phyloP scores from a whole-genome alignment of 768 basidiomycete species.

The Mycena leptocephala region DNA sequence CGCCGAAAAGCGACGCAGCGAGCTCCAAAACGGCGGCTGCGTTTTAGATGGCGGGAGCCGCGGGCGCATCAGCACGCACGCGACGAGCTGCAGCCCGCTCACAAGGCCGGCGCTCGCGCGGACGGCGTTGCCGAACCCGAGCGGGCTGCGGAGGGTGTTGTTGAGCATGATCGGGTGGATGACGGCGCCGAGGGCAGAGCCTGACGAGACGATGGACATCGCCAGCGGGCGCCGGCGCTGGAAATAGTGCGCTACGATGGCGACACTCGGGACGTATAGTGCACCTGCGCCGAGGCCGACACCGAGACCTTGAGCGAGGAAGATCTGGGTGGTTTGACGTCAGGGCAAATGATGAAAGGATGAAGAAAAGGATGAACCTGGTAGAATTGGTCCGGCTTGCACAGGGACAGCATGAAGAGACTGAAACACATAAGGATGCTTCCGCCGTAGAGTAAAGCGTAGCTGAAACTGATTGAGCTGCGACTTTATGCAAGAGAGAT shows the following conservation, averaged over 20 bases:
- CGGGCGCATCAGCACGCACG: slow-evolving; percentile 58
- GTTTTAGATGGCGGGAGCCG: slow-evolving; percentile 51
- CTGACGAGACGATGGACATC: neutral
- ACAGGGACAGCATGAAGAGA: slow-evolving; percentile 64
- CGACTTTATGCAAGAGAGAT: neutral
- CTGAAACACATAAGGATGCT: slow-evolving; percentile 54
- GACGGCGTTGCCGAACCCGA: slow-evolving; percentile 60
- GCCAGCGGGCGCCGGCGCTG: slow-evolving; percentile 1
- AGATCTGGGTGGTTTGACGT: neutral
- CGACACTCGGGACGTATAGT: neutral
- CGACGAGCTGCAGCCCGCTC: slow-evolving; percentile 55
- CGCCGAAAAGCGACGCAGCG: slow-evolving; percentile 27
- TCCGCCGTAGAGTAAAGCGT: slow-evolving; percentile 52
- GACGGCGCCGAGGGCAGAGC: slow-evolving; percentile 60
- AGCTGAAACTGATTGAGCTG: slow-evolving; percentile 28
- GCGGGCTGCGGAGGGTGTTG: slow-evolving; percentile 48
- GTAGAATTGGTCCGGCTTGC: slow-evolving; percentile 58
- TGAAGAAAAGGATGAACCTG: slow-evolving; percentile 48
- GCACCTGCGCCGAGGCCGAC: neutral
- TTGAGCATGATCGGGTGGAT: slow-evolving; percentile 66
- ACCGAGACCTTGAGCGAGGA: neutral
- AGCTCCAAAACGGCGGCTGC: slow-evolving; percentile 12
- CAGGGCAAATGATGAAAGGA: slow-evolving; percentile 3
- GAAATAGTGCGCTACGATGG: neutral
- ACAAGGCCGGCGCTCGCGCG: slow-evolving; percentile 59